Percentiles rank a stretch among this genome's conserved stretches.
Conservation (phyloP, 169 alveolate genomes). For the Besnoitia besnoiti region DNA sequence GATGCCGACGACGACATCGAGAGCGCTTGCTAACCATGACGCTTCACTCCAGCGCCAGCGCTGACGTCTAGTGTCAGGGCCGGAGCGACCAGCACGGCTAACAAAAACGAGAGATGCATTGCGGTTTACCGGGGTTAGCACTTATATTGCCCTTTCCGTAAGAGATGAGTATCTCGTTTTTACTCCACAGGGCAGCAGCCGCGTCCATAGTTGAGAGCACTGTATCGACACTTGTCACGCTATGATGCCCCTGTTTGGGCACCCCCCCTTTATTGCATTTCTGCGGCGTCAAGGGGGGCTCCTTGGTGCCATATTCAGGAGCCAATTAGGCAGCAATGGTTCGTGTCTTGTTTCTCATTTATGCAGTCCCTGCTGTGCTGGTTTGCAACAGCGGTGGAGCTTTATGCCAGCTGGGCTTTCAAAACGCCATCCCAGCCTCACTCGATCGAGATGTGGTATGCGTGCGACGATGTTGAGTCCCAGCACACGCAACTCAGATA, state of each 20-base stretch:
- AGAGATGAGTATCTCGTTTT: no score
- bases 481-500: background rate
- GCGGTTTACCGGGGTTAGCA: no score
- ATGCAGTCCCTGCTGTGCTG: background rate
- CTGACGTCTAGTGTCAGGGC: background rate
- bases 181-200: no score
- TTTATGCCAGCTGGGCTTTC: slow-evolving; percentile 9
- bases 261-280: no score
- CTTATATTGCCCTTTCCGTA: no score
- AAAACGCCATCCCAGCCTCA: background rate
- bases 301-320: background rate
- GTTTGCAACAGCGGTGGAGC: background rate
- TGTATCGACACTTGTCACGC: no score
- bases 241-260: no score
- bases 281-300: background rate
- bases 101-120: background rate
- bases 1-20: background rate
- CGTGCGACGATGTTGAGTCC: background rate
- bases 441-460: slow-evolving; percentile 57
- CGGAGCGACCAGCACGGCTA: background rate
- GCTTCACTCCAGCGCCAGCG: background rate
- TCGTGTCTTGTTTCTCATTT: background rate
- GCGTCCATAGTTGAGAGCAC: no score
- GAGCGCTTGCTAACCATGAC: background rate
- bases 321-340: background rate